A percentile compares a stretch with the other conserved stretches of the same genome.
These are phyloP conservation scores for Cicer yamashitae DNA, from an alignment of 306 rosid genomes.

Conservation along the genomic window DNA sequence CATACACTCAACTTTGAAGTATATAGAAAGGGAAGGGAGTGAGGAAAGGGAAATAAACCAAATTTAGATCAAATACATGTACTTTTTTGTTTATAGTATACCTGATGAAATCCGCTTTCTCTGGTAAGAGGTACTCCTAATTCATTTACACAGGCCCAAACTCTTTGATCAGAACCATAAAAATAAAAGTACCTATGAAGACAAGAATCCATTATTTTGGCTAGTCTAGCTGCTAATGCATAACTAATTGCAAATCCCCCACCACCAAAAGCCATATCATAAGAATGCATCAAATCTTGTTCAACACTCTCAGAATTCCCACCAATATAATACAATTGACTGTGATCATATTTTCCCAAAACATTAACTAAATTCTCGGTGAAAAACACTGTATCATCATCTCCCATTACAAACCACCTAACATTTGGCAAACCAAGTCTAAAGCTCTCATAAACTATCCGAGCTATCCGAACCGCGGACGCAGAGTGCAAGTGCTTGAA, in stretches of 20 bases:
- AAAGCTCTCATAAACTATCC: conserved; percentile 78
- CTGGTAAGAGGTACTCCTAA: conserved; percentile 78
- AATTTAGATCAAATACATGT: too few relatives aligned
- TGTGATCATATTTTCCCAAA: conserved; percentile 73
- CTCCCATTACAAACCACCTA: conserved; percentile 99
- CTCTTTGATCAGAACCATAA: conserved; percentile 96
- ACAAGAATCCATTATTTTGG: conserved; percentile 71
- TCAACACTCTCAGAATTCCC: conserved; percentile 96
- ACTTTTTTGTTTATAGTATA: conserved; percentile 29
- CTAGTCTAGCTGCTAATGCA: conserved; percentile 76
- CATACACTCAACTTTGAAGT: conserved; percentile 5
- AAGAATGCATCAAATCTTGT: conserved; percentile 77
- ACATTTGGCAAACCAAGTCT: conserved; percentile 68
- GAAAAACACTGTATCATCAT: conserved; percentile 90
- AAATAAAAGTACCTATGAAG: conserved; percentile 69
- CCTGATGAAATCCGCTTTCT: conserved; percentile 94
- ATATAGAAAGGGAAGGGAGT: neutral
- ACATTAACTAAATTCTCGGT: conserved; percentile 74
- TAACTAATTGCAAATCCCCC: conserved; percentile 90
- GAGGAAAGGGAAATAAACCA: too few relatives aligned
- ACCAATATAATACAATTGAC: conserved; percentile 74
- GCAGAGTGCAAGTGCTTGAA: conserved; percentile 60
- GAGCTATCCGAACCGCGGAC: conserved; percentile 82
- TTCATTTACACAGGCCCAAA: conserved; percentile 87
- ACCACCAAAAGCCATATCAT: conserved; percentile 95